Evolutionary conservation across 345 rosid genomes (phyloP).

Genomic region (Linum usitatissimum): DNA sequence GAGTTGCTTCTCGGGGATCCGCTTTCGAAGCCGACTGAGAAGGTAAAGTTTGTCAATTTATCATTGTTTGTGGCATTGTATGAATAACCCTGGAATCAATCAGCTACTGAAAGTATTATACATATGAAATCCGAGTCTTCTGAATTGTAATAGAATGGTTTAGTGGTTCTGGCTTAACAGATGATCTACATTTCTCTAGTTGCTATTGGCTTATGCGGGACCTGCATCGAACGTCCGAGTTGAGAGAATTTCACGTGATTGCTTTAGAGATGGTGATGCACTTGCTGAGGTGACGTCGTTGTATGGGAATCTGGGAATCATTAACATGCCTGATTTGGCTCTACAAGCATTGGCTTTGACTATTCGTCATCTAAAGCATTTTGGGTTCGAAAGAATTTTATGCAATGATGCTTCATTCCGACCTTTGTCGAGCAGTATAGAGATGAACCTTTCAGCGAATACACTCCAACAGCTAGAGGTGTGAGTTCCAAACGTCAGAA

Average conservation of each 20-base stretch:
- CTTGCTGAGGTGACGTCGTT: slow-evolving; percentile 59
- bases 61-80: neutral
- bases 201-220: slow-evolving; percentile 70
- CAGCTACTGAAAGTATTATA: neutral
- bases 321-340: slow-evolving; percentile 77
- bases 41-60: slow-evolving; percentile 34
- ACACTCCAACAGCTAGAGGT: slow-evolving; percentile 93
- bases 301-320: slow-evolving; percentile 45
- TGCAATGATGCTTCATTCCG: slow-evolving; percentile 63
- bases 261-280: slow-evolving; percentile 52
- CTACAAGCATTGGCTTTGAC: slow-evolving; percentile 75
- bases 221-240: slow-evolving; percentile 79
- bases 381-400: slow-evolving; percentile 80
- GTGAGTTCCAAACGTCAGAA: neutral
- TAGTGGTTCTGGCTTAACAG: slow-evolving; percentile 7
- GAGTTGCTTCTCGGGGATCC: slow-evolving; percentile 69
- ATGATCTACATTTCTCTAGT: slow-evolving; percentile 25
- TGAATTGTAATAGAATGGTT: neutral
- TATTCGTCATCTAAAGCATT: slow-evolving; percentile 62
- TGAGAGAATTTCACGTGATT: slow-evolving; percentile 42
- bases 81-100: neutral
- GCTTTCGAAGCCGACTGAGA: slow-evolving; percentile 66
- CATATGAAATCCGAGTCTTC: neutral
- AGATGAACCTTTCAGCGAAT: slow-evolving; percentile 81
- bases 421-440: slow-evolving; percentile 53